Evolutionary conservation across 768 basidiomycete species (phyloP).

Genomic region (Leccinum variicolor): DNA sequence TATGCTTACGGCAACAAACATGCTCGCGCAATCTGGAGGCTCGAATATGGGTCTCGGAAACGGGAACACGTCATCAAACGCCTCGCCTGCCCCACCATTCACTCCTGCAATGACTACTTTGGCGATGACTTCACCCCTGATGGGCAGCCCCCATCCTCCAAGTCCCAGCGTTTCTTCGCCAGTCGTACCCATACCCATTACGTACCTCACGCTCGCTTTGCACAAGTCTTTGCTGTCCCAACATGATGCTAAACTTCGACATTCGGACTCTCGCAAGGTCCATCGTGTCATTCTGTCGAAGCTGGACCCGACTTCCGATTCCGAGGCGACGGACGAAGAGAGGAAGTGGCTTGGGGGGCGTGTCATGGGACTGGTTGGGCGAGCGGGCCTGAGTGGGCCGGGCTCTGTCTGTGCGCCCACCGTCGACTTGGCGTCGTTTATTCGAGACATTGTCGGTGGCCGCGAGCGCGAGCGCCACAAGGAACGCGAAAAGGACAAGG

Average conservation of each 20-base stretch:
- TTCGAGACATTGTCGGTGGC: slow-evolving; percentile 39
- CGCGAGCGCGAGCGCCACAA: slow-evolving; percentile 28
- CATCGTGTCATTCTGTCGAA: slow-evolving; percentile 60
- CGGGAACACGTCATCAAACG: slow-evolving; percentile 13
- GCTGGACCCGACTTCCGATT: slow-evolving; percentile 41
- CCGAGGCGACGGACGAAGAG: slow-evolving; percentile 31
- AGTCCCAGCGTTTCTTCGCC: slow-evolving; percentile 13
- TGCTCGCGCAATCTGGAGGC: slow-evolving; percentile 16
- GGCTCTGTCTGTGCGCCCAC: slow-evolving; percentile 45
- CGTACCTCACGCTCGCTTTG: slow-evolving; percentile 25
- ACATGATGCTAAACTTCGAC: slow-evolving; percentile 29
- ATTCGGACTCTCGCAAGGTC: slow-evolving; percentile 55
- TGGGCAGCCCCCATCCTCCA: slow-evolving; percentile 4
- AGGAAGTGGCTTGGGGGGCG: slow-evolving; percentile 30
- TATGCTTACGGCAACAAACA: slow-evolving; percentile 31
- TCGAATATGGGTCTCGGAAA: slow-evolving; percentile 11
- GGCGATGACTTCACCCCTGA: slow-evolving; percentile 6
- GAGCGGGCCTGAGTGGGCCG: slow-evolving; percentile 35
- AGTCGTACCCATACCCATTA: background rate
- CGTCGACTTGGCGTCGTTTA: slow-evolving; percentile 51
- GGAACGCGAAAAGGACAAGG: slow-evolving; percentile 36
- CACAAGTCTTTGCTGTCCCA: slow-evolving; percentile 22
- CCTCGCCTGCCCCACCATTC: slow-evolving; percentile 17
- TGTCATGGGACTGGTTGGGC: slow-evolving; percentile 39
- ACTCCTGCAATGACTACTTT: slow-evolving; percentile 1